Evolutionary conservation across 306 rosid genomes (phyloP), one percentile per base, ranked within the genome.

Genomic region (Rosa rugosa): DNA sequence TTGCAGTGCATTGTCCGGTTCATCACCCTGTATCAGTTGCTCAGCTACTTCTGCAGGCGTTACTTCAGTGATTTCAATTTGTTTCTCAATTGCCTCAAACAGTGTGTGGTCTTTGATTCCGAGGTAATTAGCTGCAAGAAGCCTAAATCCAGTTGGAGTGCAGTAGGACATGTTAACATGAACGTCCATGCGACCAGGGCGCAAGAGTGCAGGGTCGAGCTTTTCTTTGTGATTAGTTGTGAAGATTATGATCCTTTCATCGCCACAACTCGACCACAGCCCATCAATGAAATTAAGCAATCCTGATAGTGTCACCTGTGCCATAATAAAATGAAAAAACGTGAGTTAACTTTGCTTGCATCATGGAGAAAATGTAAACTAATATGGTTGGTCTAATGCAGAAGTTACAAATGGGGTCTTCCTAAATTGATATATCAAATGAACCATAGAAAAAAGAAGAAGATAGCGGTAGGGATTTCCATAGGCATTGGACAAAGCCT

Each of bases 161-260:
- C 89, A 88, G 65, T 80, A 85, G 34, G 89, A 85, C 91, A 88
- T 75, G 75, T 79, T 87, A 71, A 85, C 69, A 44, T 87, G 89
- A 50, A 88, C 89, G 20, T 85, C 91, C 91, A 88, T 88, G 49
- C 89, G 75, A 54, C 91, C 87, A 0, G 86, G 89, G 18, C 89
- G 79, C 41, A 88, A 42, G 64, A 88, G 77, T 1, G 89, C 87
- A 36, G 74, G 50, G 42, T 88, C 91, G 5, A 88, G 84, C 75
- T 80, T 83, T 47, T 85, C 87, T 62, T 83, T 85, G 81, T 79
- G 87, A 62, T 88, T 88, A 36, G 91, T 85, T 11, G 89, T 88
- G 82, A 85, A 85, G 50, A 88, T 75, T 40, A 88, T 85, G 23
- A 88, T 85, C 62, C 91, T 73, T 83, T 83, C 87, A 6, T 87